phyloP scores from a whole-genome alignment of 2,329 filamentous ascomycete genomes.

The Stagonosporopsis tanaceti region DNA sequence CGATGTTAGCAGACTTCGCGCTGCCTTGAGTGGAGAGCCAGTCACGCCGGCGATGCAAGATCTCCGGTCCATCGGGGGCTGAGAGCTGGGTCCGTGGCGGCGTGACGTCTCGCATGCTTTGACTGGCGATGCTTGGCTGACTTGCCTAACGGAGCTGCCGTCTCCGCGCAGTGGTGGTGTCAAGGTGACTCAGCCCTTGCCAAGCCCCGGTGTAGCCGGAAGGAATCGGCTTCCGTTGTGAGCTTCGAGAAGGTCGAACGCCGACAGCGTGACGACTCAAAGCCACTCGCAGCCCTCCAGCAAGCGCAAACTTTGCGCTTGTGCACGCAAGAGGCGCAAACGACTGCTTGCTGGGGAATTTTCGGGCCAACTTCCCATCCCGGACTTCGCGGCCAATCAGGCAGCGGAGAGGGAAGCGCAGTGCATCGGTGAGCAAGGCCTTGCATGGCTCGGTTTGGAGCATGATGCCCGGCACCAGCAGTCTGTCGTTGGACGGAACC shows the following conservation, averaged over 20 bases:
- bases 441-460: constrained; percentile 22
- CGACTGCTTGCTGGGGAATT: constrained; percentile 13
- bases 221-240: constrained; percentile 11
- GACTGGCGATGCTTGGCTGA: constrained; percentile 25
- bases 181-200: constrained; percentile 36
- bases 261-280: constrained; percentile 18
- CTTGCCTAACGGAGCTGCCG: constrained; percentile 15
- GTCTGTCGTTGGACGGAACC: constrained; percentile 13
- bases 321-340: constrained; percentile 21
- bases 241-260: constrained; percentile 15
- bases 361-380: constrained; percentile 11
- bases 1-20: constrained; percentile 42
- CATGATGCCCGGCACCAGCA: constrained; percentile 20
- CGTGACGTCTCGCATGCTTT: constrained; percentile 30
- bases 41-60: constrained; percentile 33
- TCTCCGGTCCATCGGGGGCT: constrained; percentile 21
- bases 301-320: constrained; percentile 18
- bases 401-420: constrained; percentile 12
- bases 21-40: constrained; percentile 21
- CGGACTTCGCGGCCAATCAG: constrained; percentile 12
- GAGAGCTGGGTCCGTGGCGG: constrained; percentile 16
- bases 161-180: constrained; percentile 19
- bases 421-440: constrained; percentile 20
- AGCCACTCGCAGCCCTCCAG: constrained; percentile 17
- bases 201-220: constrained; percentile 15